Conservation (phyloP, 73 alveolate species). For the Paramecium caudatum region DNA sequence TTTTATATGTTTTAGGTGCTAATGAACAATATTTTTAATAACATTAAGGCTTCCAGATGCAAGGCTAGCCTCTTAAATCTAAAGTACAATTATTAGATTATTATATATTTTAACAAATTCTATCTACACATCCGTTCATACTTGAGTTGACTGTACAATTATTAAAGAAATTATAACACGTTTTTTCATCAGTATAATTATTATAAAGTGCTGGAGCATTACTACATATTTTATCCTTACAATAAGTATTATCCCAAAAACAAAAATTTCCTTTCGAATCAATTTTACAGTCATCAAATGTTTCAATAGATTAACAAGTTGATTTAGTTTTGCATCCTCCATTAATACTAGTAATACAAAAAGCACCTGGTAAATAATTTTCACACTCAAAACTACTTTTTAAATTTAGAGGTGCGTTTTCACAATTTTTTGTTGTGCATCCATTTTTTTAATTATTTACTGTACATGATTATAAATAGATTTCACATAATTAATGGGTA, state of each 20-base stretch:
- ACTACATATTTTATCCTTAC: slow-evolving; percentile 21
- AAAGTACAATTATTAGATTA: neutral
- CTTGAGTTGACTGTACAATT: slow-evolving; percentile 29
- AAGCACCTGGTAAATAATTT: neutral
- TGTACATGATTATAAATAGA: neutral
- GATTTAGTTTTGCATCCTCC: slow-evolving; percentile 53
- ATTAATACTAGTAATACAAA: neutral
- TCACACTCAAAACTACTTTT: neutral
- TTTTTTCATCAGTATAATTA: neutral
- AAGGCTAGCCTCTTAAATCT: neutral
- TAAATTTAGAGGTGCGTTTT: neutral
- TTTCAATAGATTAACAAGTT: slow-evolving; percentile 4
- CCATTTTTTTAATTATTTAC: neutral
- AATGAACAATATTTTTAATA: neutral
- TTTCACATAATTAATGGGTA: neutral
- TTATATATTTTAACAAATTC: neutral
- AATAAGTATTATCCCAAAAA: slow-evolving; percentile 17
- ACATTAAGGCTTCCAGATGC: neutral
- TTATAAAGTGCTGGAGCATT: slow-evolving; percentile 45
- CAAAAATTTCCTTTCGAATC: neutral
- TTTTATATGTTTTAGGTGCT: neutral
- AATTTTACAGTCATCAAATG: neutral
- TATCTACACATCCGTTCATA: slow-evolving; percentile 12
- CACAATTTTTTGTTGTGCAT: slow-evolving; percentile 16
- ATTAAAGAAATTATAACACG: neutral